Evolutionary conservation across 2,329 filamentous ascomycete genomes (phyloP).

Genomic region (Cadophora sp.): DNA sequence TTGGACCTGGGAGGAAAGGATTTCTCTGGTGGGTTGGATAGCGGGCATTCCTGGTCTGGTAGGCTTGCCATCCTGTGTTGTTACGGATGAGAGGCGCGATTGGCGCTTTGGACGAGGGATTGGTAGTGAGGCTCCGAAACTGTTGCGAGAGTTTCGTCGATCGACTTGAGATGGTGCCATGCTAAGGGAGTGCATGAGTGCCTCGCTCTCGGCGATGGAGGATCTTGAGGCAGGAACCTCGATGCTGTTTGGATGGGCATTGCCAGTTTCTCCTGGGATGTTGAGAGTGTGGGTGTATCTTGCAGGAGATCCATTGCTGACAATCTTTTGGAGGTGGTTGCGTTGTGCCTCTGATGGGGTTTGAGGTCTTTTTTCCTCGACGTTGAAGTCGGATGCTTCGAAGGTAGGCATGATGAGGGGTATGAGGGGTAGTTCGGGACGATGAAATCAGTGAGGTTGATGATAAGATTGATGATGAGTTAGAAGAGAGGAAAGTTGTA

Average conservation of each 20-base stretch:
- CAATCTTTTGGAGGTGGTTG: slow-evolving; percentile 34
- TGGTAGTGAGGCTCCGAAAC: slow-evolving; percentile 74
- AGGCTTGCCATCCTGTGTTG: slow-evolving; percentile 53
- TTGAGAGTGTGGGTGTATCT: slow-evolving; percentile 40
- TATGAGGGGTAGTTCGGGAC: neutral
- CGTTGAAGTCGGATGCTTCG: slow-evolving; percentile 62
- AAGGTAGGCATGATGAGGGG: slow-evolving; percentile 62
- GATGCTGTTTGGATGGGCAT: slow-evolving; percentile 52
- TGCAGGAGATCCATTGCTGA: slow-evolving; percentile 33
- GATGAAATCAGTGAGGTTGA: neutral
- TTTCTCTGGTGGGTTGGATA: slow-evolving; percentile 67
- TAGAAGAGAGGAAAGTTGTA: slow-evolving; percentile 5
- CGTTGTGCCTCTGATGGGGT: slow-evolving; percentile 25
- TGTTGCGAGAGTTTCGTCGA: slow-evolving; percentile 74
- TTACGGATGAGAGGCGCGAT: slow-evolving; percentile 70
- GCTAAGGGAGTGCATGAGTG: slow-evolving; percentile 77
- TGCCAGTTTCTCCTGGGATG: slow-evolving; percentile 49
- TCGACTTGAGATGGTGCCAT: slow-evolving; percentile 71
- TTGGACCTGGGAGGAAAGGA: slow-evolving; percentile 74
- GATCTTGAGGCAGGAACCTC: slow-evolving; percentile 74
- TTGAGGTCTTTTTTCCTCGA: slow-evolving; percentile 41
- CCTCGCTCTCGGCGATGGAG: slow-evolving; percentile 69
- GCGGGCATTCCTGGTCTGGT: slow-evolving; percentile 62
- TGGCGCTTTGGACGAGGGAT: slow-evolving; percentile 75
- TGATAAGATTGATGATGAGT: neutral